These are phyloP conservation scores for Taiozyma onychis DNA, from an alignment of 1,139 yeast species.

Conservation along the genomic window DNA sequence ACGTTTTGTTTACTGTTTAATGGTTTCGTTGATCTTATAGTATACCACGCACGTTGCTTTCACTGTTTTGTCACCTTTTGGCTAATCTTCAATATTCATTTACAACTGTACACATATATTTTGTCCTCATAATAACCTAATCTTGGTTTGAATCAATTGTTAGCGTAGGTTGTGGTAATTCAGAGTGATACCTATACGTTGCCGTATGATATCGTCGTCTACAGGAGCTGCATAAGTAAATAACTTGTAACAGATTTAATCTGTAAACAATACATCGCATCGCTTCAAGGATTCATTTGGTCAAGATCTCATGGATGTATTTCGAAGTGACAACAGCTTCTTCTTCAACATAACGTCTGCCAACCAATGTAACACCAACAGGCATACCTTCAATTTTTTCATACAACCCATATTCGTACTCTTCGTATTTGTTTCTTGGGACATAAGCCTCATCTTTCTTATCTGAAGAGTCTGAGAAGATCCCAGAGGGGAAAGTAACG, in stretches of 20 bases:
- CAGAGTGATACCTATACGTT: no score
- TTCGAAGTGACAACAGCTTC: constrained; percentile 41
- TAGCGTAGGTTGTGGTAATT: background rate
- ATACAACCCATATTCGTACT: constrained; percentile 23
- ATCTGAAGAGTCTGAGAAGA: constrained; percentile 43
- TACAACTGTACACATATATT: background rate
- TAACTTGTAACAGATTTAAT: background rate
- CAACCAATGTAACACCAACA: constrained; percentile 44
- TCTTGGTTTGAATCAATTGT: background rate
- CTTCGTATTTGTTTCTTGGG: constrained; percentile 23
- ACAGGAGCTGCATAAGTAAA: background rate
- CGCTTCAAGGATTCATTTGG: background rate
- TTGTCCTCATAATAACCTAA: background rate
- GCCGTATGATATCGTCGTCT: background rate
- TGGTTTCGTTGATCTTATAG: background rate
- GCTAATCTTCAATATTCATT: background rate
- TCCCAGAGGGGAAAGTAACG: constrained; percentile 55
- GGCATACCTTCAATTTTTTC: constrained; percentile 44
- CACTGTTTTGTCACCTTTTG: background rate
- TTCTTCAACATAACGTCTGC: constrained; percentile 49
- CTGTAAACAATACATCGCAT: background rate
- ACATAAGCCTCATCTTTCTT: constrained; percentile 22
- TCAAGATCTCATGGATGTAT: constrained; percentile 16
- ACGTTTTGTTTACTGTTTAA: background rate
- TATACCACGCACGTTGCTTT: background rate